Evolutionary conservation across 2,329 filamentous ascomycete genomes (phyloP), one percentile per base, ranked within the genome.

Genomic region (Sporothrix pallida): DNA sequence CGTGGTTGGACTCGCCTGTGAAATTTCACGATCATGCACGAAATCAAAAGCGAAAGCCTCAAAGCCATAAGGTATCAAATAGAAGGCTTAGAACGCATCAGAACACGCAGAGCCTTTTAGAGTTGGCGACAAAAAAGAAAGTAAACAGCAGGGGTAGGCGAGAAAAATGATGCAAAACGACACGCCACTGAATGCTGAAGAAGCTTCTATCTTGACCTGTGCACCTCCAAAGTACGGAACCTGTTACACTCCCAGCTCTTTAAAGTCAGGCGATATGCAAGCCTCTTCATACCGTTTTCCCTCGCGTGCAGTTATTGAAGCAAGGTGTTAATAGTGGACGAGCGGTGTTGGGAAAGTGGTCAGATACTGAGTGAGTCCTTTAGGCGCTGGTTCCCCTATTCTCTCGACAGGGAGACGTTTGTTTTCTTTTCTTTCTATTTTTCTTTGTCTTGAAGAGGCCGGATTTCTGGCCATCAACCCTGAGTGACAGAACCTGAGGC

Each of bases 71-170:
- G 17, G 31, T 63, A 20, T 44, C 58, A 4, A 20, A 44, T 44
- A 20, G 58, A 63, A 63, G 31, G 44, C 37, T 7, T 44, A 26
- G 6, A 37, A 26, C 37, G 23, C 52, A 37, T 37, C 31, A 37
- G 31, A 37, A 37, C 31, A 56, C 23, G 6, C 10, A n/a, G 52
- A 17, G 23, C 52, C 12, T 23, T 6, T 54, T 2, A 17, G 58
- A 62, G 26, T 7, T 26, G 12, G 10, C 1, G 37, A 17, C 15
- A 17, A 12, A 69, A 50, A 52, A 69, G 20, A 69, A 69, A 54
- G 20, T 37, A 9, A 52, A 17, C 44, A 48, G 62, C 62, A 67
- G 44, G 62, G 62, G 62, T 67, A 48, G 62, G n/a, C 62, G 62
- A 67, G 62, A 67, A 48, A 37, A 48, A 67, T 23, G 42, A 48